Evolutionary conservation across 139 green algal species (phyloP).

Genomic region (Chlamydomonas sphaeroides): DNA sequence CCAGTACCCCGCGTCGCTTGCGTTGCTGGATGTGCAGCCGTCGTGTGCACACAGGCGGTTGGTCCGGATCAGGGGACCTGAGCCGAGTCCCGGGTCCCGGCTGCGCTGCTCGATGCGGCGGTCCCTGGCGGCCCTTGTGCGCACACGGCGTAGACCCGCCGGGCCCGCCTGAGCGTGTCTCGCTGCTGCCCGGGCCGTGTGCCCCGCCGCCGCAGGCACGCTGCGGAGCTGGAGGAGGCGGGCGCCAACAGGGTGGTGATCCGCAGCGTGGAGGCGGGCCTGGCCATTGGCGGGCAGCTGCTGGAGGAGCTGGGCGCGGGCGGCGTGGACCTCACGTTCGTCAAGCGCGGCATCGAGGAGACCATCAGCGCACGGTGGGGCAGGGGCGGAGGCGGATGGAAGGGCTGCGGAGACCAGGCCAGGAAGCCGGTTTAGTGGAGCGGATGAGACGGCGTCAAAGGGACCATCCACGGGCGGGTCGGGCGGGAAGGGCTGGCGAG

Average conservation of each 20-base stretch:
- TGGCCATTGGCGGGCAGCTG: conserved; percentile 70
- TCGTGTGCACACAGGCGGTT: no score
- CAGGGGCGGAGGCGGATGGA: not conserved
- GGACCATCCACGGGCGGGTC: no score
- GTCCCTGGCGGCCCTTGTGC: no score
- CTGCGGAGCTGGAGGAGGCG: conserved; percentile 82
- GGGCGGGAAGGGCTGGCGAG: no score
- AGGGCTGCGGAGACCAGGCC: not conserved
- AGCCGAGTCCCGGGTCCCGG: no score
- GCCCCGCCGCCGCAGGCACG: conserved; percentile 57
- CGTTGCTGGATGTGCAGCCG: no score
- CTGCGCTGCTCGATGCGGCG: no score
- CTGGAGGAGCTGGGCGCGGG: conserved; percentile 62
- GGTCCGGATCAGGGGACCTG: no score
- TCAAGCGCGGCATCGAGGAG: conserved; percentile 44
- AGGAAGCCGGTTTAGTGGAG: not conserved
- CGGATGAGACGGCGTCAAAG: not conserved
- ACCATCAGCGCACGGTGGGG: conserved; percentile 26
- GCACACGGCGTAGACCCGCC: no score
- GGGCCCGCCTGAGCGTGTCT: no score
- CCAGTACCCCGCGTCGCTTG: no score
- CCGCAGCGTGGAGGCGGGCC: conserved; percentile 71
- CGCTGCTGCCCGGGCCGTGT: no score
- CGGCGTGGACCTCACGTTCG: conserved; percentile 31
- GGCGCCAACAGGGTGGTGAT: conserved; percentile 71